Percentiles rank a stretch among this genome's conserved stretches.
phyloP scores from a whole-genome alignment of 179 eudicot species.

The Monotropa hypopitys region DNA sequence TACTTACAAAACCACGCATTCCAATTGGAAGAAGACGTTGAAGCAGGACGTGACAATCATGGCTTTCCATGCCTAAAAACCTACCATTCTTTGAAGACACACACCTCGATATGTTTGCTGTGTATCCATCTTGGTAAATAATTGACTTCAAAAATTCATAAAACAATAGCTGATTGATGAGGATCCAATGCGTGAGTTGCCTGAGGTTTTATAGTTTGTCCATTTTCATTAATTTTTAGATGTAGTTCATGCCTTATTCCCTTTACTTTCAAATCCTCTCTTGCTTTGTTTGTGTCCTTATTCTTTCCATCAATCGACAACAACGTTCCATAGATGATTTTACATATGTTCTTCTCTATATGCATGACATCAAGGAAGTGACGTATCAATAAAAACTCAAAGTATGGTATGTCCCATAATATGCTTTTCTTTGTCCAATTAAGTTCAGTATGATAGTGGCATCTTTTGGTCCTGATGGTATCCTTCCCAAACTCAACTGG shows the following conservation, averaged over 20 bases:
- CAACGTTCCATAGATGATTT: neutral
- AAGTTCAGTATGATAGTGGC: neutral
- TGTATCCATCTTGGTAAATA: no score
- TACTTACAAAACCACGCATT: no score
- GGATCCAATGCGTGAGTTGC: neutral
- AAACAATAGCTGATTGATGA: no score
- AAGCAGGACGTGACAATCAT: no score
- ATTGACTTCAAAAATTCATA: neutral
- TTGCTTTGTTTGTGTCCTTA: neutral
- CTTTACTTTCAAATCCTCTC: neutral
- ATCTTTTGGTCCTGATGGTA: neutral
- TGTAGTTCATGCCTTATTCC: neutral
- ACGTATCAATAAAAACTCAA: neutral
- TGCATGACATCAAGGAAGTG: neutral
- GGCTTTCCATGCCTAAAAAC: no score
- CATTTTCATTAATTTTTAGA: neutral
- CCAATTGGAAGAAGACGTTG: no score
- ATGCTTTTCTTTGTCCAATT: neutral
- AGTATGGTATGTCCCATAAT: neutral
- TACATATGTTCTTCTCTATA: neutral
- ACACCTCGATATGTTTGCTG: no score
- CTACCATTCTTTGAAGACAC: no score
- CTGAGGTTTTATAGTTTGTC: neutral
- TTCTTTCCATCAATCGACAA: neutral
- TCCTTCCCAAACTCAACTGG: neutral